phyloP scores from a whole-genome alignment of 345 rosid species.

The Euphorbia pulcherrima region DNA sequence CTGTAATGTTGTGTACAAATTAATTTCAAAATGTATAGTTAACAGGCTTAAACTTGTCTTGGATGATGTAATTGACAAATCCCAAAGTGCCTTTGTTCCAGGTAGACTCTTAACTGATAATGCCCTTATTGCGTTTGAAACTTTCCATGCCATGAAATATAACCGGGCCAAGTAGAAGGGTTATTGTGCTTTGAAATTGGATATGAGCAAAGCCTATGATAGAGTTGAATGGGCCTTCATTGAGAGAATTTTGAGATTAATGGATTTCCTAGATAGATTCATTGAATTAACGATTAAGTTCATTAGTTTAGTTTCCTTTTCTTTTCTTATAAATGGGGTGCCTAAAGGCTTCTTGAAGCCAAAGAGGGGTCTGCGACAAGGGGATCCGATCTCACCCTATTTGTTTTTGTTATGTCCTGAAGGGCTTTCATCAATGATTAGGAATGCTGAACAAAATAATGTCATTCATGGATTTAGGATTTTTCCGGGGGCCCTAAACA shows the following conservation, averaged over 20 bases:
- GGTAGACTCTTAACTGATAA: neutral
- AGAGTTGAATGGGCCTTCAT: neutral
- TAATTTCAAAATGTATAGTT: neutral
- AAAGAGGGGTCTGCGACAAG: neutral
- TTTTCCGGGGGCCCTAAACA: too few species aligned
- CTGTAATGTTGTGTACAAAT: neutral
- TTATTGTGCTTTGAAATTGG: neutral
- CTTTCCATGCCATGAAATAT: neutral
- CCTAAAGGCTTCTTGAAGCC: neutral
- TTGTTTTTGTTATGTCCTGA: neutral
- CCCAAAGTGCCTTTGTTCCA: neutral
- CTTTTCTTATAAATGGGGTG: neutral
- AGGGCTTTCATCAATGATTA: neutral
- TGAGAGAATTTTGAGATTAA: neutral
- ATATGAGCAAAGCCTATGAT: neutral
- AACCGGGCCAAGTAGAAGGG: neutral
- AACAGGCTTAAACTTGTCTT: neutral
- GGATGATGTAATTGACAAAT: neutral
- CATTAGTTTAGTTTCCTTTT: neutral
- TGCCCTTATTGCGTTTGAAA: neutral
- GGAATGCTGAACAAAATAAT: neutral
- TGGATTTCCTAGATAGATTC: too few species aligned
- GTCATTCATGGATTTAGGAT: neutral
- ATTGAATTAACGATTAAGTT: too few species aligned
- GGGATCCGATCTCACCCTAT: neutral